Conservation (phyloP, 495 filamentous ascomycete genomes). For the Xylaria flabelliformis region DNA sequence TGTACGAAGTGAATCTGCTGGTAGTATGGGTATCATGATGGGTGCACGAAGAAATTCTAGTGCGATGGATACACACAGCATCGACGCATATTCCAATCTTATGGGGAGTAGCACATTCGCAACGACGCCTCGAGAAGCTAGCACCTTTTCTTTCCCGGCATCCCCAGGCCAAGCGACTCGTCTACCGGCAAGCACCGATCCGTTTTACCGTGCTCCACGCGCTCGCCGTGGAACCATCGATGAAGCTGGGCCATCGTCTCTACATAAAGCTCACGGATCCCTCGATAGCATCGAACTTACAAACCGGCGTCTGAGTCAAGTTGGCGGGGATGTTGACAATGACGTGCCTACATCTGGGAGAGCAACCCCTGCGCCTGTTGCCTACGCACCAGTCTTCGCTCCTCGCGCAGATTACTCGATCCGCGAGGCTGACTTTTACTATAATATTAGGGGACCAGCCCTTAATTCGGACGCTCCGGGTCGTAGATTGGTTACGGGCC, state of each 20-base stretch:
- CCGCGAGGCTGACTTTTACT: slow-evolving; percentile 94
- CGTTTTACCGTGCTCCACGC: slow-evolving; percentile 85
- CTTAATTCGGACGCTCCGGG: slow-evolving; percentile 78
- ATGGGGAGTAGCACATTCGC: slow-evolving; percentile 63
- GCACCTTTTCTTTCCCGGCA: slow-evolving; percentile 71
- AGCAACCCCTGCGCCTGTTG: slow-evolving; percentile 38
- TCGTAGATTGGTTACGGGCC: slow-evolving; percentile 87
- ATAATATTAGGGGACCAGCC: slow-evolving; percentile 88
- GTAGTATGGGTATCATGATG: slow-evolving; percentile 76
- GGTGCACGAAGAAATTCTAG: slow-evolving; percentile 51
- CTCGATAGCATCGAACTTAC: slow-evolving; percentile 60
- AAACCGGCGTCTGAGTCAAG: slow-evolving; percentile 51
- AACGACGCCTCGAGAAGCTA: slow-evolving; percentile 70
- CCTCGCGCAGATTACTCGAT: slow-evolving; percentile 83
- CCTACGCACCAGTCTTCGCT: slow-evolving; percentile 44
- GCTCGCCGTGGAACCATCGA: slow-evolving; percentile 67
- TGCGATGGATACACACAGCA: slow-evolving; percentile 49
- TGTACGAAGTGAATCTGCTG: slow-evolving; percentile 79
- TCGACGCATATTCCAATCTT: slow-evolving; percentile 48
- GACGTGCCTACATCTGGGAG: slow-evolving; percentile 50
- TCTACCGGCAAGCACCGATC: slow-evolving; percentile 60
- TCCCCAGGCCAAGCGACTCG: slow-evolving; percentile 57
- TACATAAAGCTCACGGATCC: slow-evolving; percentile 51
- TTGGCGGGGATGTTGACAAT: slow-evolving; percentile 44
- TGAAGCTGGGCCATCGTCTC: slow-evolving; percentile 43